phyloP scores from a whole-genome alignment of 129 eudicot species.

The Flaveria linearis region DNA sequence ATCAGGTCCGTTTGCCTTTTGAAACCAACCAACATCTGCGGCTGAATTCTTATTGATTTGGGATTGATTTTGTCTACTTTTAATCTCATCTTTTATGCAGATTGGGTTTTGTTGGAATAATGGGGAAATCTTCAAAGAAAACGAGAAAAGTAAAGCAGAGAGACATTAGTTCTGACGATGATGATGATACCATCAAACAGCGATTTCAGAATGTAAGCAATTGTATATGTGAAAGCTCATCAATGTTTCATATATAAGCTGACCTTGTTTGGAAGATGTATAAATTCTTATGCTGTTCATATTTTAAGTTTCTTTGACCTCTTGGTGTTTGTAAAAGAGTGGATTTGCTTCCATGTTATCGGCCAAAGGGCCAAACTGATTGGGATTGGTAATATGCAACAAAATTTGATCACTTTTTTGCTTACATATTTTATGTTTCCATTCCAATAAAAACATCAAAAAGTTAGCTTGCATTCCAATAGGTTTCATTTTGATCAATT shows the following conservation, averaged over 20 bases:
- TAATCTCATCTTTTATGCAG: background rate
- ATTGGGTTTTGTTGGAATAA: conserved; percentile 22
- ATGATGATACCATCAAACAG: conserved; percentile 38
- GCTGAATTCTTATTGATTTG: too few species aligned
- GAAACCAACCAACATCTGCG: too few species aligned
- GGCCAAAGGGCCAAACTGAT: background rate
- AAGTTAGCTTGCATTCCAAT: background rate
- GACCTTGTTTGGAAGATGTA: background rate
- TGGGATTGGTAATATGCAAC: background rate
- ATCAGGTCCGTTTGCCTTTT: too few species aligned
- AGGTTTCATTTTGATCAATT: background rate
- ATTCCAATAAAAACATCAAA: background rate
- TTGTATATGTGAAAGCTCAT: background rate
- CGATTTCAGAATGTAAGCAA: conserved; percentile 28
- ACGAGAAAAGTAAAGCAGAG: conserved; percentile 33
- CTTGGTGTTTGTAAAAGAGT: background rate
- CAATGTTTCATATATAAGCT: background rate
- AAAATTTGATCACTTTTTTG: background rate
- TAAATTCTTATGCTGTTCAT: background rate
- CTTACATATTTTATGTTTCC: background rate
- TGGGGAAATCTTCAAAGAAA: conserved; percentile 51
- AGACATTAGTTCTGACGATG: conserved; percentile 40
- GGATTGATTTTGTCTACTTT: too few species aligned
- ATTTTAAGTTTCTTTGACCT: background rate
- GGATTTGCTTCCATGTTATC: background rate